phyloP scores from a whole-genome alignment of 176 grass and related monocot genomes.

The bread wheat (Triticum aestivum) region IWGSC_CS_RefSeq_v2.1 NC_057812.1:79726030-79726529 shows the following conservation, averaged over 20 bases:
- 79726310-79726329: not conserved
- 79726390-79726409: not conserved
- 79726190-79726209: no score
- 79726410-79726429: not conserved
- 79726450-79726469: not conserved
- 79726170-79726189: not conserved
- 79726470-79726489: not conserved
- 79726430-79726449: not conserved
- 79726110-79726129: not conserved
- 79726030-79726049: not conserved
- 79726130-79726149: no score
- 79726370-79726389: not conserved
- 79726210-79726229: no score
- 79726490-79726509: constrained; percentile 18
- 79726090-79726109: constrained; percentile 32
- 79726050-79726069: not conserved
- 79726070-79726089: not conserved
- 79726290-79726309: not conserved
- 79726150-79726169: no score
- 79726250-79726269: no score
- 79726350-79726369: not conserved
- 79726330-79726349: not conserved
- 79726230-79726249: no score
- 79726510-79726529: not conserved
- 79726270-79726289: no score